These are phyloP conservation scores for Phylloporus sp. DNA, from an alignment of 768 basidiomycete genomes.

Conservation along the genomic window DNA sequence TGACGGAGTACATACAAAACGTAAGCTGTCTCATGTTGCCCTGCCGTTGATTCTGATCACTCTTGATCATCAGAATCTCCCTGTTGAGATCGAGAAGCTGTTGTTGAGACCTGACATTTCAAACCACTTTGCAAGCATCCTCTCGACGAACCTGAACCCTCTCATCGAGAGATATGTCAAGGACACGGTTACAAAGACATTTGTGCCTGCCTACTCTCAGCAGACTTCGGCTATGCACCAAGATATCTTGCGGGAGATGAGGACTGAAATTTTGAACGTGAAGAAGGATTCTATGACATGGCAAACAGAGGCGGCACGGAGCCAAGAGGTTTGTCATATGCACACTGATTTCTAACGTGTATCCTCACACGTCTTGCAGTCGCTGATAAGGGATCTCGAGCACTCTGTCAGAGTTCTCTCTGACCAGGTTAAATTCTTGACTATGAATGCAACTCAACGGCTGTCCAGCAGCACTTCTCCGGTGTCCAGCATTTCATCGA, in stretches of 20 bases:
- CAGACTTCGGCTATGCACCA: conserved; percentile 77
- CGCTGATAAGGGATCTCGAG: conserved; percentile 76
- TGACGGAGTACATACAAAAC: conserved; percentile 70
- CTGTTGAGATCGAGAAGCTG: conserved; percentile 74
- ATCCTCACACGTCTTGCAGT: conserved; percentile 37
- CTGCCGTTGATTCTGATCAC: conserved; percentile 2
- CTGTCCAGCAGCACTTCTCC: conserved; percentile 32
- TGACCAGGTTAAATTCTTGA: conserved; percentile 81
- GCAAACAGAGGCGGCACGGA: conserved; percentile 75
- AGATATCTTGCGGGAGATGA: conserved; percentile 71
- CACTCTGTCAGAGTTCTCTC: conserved; percentile 68
- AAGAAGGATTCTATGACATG: conserved; percentile 78
- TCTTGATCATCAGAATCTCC: conserved; percentile 52
- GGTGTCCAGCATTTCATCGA: conserved; percentile 35
- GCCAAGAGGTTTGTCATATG: conserved; percentile 62
- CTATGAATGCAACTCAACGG: conserved; percentile 49
- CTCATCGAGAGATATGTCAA: conserved; percentile 79
- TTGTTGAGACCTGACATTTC: conserved; percentile 74
- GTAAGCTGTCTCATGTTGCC: conserved; percentile 34
- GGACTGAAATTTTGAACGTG: conserved; percentile 67
- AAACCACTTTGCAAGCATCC: conserved; percentile 68
- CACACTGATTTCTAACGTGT: not conserved
- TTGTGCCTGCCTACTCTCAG: conserved; percentile 73
- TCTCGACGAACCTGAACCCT: conserved; percentile 70
- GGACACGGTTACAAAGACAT: conserved; percentile 66